phyloP scores from a whole-genome alignment of 768 basidiomycete species.

The Collybia mongolica region DNA sequence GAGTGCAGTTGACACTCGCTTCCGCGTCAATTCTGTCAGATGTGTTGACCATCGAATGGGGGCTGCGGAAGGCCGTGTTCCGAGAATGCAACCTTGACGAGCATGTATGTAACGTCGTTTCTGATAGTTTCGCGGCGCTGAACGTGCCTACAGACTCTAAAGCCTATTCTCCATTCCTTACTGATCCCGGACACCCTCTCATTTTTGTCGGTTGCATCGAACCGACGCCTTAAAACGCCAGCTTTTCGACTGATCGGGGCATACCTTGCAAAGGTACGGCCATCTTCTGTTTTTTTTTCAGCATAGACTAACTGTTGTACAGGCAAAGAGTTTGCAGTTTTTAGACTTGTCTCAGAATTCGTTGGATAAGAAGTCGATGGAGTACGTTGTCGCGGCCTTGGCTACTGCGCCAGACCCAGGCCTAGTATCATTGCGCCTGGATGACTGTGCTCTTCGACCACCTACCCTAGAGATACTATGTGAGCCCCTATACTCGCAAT shows the following conservation, averaged over 20 bases:
- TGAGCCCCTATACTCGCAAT: constrained; percentile 33
- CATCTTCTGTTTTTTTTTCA: not conserved
- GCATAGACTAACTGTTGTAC: not conserved
- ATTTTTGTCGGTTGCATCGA: constrained; percentile 84
- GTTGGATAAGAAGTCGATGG: constrained; percentile 82
- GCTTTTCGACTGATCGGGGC: constrained; percentile 82
- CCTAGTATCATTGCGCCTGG: constrained; percentile 79
- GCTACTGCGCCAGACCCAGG: constrained; percentile 50
- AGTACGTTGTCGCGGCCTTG: constrained; percentile 75
- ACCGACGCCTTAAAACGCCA: constrained; percentile 71
- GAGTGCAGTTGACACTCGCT: constrained; percentile 68
- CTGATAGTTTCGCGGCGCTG: not conserved
- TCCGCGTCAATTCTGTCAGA: constrained; percentile 84
- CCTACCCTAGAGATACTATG: constrained; percentile 79
- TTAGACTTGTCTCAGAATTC: constrained; percentile 87
- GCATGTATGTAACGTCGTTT: constrained; percentile 43
- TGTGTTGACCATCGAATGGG: constrained; percentile 92
- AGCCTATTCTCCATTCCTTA: constrained; percentile 87
- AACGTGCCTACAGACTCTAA: constrained; percentile 56
- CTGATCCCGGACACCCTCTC: constrained; percentile 80
- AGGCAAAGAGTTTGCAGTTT: constrained; percentile 81
- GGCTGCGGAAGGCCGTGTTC: constrained; percentile 79
- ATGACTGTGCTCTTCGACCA: constrained; percentile 79
- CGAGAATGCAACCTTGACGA: constrained; percentile 89
- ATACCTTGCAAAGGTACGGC: constrained; percentile 68